Percentiles rank a stretch among this genome's conserved stretches.
Conservation (phyloP, 257 asterid species). For the Solanum medicagineum region DNA sequence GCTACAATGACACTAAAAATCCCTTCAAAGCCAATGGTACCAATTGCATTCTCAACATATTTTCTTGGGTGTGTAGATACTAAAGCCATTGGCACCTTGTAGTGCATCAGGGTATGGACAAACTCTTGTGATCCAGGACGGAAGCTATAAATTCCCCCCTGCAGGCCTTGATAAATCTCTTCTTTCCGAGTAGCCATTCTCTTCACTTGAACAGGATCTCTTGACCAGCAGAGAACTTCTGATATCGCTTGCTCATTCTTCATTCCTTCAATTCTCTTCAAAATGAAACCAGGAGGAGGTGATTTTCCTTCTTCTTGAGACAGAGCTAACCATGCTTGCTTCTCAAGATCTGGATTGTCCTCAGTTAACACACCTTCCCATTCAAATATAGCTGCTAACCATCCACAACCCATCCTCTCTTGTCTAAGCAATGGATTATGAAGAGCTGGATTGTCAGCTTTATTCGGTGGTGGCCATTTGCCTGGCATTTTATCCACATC, state of each 20-base stretch:
- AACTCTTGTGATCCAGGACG: slow-evolving; percentile 82
- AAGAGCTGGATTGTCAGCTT: slow-evolving; percentile 71
- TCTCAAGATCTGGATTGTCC: slow-evolving; percentile 79
- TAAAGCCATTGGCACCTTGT: slow-evolving; percentile 91
- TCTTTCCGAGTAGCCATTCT: slow-evolving; percentile 69
- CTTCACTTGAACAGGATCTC: slow-evolving; percentile 55
- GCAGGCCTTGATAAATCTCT: slow-evolving; percentile 69
- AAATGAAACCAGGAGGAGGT: slow-evolving; percentile 70
- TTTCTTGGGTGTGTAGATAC: slow-evolving; percentile 85
- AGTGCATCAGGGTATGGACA: slow-evolving; percentile 43
- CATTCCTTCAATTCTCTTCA: slow-evolving; percentile 82
- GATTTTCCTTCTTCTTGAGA: slow-evolving; percentile 75
- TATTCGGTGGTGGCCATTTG: slow-evolving; percentile 78
- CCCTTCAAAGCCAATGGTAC: slow-evolving; percentile 56
- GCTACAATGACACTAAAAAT: slow-evolving; percentile 61
- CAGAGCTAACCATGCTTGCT: slow-evolving; percentile 80
- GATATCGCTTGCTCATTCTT: slow-evolving; percentile 93
- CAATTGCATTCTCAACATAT: slow-evolving; percentile 50
- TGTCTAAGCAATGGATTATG: slow-evolving; percentile 85
- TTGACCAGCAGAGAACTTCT: slow-evolving; percentile 94
- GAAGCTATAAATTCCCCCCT: slow-evolving; percentile 64
- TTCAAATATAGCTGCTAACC: slow-evolving; percentile 91
- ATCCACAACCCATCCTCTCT: slow-evolving; percentile 91
- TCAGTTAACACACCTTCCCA: slow-evolving; percentile 93
- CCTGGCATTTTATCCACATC: slow-evolving; percentile 45